Evolutionary conservation across 2,329 filamentous ascomycete genomes (phyloP).

Genomic region (Diplodia seriata): DNA sequence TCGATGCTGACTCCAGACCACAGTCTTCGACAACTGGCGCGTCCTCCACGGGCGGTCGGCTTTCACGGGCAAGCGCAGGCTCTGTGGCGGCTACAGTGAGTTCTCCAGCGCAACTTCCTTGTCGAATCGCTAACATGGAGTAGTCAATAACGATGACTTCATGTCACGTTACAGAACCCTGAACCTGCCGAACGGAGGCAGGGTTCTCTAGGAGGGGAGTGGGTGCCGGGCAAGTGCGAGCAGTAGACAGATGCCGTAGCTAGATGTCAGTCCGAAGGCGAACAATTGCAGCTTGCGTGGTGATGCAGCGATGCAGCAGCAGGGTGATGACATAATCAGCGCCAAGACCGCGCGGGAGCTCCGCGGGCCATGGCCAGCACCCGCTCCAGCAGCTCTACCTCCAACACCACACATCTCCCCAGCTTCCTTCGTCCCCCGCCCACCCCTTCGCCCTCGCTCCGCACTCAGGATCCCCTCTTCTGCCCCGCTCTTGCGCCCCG

Average conservation of each 20-base stretch:
- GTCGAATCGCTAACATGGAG: not conserved
- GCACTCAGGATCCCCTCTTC: not conserved
- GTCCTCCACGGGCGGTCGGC: slow-evolving; percentile 84
- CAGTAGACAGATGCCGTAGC: not conserved
- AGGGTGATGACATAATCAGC: slow-evolving; percentile 29
- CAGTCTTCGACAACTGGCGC: slow-evolving; percentile 96
- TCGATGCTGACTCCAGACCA: not conserved
- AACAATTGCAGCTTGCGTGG: too few relatives aligned
- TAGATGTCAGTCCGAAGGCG: not conserved
- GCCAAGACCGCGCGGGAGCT: slow-evolving; percentile 29
- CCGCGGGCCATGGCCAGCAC: slow-evolving; percentile 5
- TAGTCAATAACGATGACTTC: slow-evolving; percentile 38
- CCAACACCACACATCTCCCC: slow-evolving; percentile 1
- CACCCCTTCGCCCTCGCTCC: not conserved
- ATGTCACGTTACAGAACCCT: slow-evolving; percentile 34
- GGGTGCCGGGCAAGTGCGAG: not conserved
- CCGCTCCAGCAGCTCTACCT: slow-evolving; percentile 18
- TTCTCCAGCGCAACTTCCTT: slow-evolving; percentile 36
- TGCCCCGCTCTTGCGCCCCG: not conserved
- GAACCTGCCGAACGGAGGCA: slow-evolving; percentile 18
- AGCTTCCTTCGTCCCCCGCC: slow-evolving; percentile 12
- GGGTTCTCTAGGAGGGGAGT: not conserved
- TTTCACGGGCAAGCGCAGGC: slow-evolving; percentile 83
- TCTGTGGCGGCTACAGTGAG: slow-evolving; percentile 91
- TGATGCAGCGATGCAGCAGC: too few relatives aligned